Conservation (phyloP, 352 stramenopile genomes). For the Pythium chondricola region DNA sequence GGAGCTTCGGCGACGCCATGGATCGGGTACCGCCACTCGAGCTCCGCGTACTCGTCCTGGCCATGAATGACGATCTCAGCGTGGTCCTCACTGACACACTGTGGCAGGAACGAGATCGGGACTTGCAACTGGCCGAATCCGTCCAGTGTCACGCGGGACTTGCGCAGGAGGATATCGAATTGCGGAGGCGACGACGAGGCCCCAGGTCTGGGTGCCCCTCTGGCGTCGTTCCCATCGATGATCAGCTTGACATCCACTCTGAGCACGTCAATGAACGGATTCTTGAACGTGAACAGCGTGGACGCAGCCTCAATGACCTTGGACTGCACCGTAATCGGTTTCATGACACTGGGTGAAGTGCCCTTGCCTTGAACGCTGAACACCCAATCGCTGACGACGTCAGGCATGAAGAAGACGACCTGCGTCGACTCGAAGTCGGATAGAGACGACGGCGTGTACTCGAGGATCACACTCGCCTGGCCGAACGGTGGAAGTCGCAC, state of each 20-base stretch:
- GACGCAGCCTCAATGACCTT: slow-evolving; percentile 77
- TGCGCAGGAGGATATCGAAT: slow-evolving; percentile 79
- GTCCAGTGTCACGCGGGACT: slow-evolving; percentile 64
- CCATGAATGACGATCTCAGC: slow-evolving; percentile 65
- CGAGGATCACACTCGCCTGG: slow-evolving; percentile 53
- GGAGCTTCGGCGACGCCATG: slow-evolving; percentile 65
- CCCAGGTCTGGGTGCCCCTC: background rate
- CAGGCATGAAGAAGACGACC: slow-evolving; percentile 68
- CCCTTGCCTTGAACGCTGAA: slow-evolving; percentile 80
- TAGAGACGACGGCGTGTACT: slow-evolving; percentile 89
- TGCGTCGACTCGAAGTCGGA: slow-evolving; percentile 65
- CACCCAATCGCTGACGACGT: slow-evolving; percentile 85
- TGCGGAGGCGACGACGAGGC: slow-evolving; percentile 17
- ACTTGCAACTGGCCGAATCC: slow-evolving; percentile 84
- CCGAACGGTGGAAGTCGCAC: slow-evolving; percentile 42
- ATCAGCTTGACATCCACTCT: slow-evolving; percentile 75
- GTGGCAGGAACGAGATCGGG: slow-evolving; percentile 87
- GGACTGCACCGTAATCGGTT: slow-evolving; percentile 56
- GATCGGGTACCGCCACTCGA: slow-evolving; percentile 76
- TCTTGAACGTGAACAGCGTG: slow-evolving; percentile 89
- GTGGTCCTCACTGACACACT: slow-evolving; percentile 56
- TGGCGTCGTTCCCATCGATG: slow-evolving; percentile 15
- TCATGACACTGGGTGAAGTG: slow-evolving; percentile 87
- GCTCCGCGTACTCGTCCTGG: slow-evolving; percentile 52
- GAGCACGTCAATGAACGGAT: slow-evolving; percentile 85